Evolutionary conservation across 2,329 filamentous ascomycete genomes (phyloP).

Genomic region (Onygenales sp.): DNA sequence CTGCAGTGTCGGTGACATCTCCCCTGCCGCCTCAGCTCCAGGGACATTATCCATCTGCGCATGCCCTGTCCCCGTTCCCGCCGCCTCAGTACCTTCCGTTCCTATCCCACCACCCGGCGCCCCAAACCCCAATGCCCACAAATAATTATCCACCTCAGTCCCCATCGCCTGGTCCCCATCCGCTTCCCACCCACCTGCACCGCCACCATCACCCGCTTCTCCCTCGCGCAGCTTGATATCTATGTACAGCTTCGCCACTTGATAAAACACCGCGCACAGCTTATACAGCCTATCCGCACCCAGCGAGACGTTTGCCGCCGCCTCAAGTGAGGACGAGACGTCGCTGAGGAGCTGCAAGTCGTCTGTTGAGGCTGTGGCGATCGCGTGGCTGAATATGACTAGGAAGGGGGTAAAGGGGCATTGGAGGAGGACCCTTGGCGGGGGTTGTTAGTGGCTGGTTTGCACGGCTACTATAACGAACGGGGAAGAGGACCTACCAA

Average conservation of each 20-base stretch:
- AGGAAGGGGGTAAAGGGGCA: constrained; percentile 43
- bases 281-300: constrained; percentile 51
- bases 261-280: constrained; percentile 53
- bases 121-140: constrained; percentile 54
- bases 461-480: too few species aligned
- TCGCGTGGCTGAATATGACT: constrained; percentile 39
- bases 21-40: constrained; percentile 6
- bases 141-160: constrained; percentile 55
- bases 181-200: neutral
- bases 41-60: neutral
- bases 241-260: constrained; percentile 53
- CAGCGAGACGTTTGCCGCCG: constrained; percentile 45
- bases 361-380: constrained; percentile 42
- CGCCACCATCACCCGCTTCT: constrained; percentile 16
- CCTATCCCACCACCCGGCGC: constrained; percentile 18
- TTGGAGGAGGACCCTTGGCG: constrained; percentile 28
- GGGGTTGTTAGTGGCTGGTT: neutral
- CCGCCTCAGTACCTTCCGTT: neutral
- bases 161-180: constrained; percentile 13
- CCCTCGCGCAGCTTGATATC: constrained; percentile 47
- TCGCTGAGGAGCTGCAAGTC: constrained; percentile 48
- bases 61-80: neutral
- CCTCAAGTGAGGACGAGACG: constrained; percentile 49
- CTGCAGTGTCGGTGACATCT: constrained; percentile 40
- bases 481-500: constrained; percentile 17